Conservation (phyloP, 2,329 filamentous ascomycete genomes). For the Penicillium occitanis region DNA sequence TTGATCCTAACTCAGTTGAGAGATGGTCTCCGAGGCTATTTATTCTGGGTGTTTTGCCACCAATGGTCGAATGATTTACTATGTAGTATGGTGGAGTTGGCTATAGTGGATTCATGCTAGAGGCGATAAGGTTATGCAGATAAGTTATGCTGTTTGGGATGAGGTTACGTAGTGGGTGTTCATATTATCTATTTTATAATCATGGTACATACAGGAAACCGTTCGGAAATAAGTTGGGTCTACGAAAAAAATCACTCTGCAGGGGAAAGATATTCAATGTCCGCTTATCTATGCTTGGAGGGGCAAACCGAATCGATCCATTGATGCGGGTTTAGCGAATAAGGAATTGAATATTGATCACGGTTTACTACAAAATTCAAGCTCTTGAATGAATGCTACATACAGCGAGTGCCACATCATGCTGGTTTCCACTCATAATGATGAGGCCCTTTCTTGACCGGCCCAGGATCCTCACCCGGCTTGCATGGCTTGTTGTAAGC, state of each 20-base stretch:
- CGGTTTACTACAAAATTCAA: not conserved
- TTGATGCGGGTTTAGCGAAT: not conserved
- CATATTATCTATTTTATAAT: not conserved
- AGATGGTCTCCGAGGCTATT: not conserved
- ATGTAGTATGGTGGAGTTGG: not conserved
- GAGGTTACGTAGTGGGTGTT: not conserved
- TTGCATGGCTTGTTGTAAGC: slow-evolving; percentile 57
- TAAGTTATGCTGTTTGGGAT: not conserved
- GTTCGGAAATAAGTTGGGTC: not conserved
- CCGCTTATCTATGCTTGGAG: not conserved
- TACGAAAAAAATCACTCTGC: not conserved
- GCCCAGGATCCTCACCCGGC: slow-evolving; percentile 54
- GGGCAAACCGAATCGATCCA: not conserved
- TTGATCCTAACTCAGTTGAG: not conserved
- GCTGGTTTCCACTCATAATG: slow-evolving; percentile 63
- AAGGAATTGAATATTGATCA: not conserved
- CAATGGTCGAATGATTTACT: not conserved
- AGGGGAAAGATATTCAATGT: not conserved
- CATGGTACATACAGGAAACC: not conserved
- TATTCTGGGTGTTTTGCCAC: not conserved
- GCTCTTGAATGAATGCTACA: not conserved
- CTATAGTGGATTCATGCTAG: slow-evolving; percentile 3
- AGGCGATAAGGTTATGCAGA: slow-evolving; percentile 2
- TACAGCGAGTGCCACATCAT: slow-evolving; percentile 17
- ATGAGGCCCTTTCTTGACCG: slow-evolving; percentile 57